phyloP scores from a whole-genome alignment of 1,284 basidiomycete species.

The Chalciporus piperatoides region DNA sequence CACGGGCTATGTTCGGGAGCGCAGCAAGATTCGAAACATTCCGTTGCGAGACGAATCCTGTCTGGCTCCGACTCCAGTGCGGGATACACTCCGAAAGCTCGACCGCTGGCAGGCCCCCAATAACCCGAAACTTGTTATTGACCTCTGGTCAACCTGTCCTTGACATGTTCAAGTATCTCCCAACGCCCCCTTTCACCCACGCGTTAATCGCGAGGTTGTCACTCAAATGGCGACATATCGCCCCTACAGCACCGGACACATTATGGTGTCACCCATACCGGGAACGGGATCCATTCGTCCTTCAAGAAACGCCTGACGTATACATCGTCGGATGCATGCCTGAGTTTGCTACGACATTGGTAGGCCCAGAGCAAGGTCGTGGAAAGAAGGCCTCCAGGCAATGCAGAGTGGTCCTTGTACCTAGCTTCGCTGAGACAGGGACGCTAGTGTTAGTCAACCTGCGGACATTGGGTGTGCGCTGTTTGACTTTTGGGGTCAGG shows the following conservation, averaged over 20 bases:
- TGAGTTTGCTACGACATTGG: constrained; percentile 70
- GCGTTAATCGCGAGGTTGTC: constrained; percentile 77
- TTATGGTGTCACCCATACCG: constrained; percentile 98
- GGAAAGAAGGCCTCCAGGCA: constrained; percentile 35
- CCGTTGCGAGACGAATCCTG: constrained; percentile 85
- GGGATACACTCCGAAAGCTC: constrained; percentile 23
- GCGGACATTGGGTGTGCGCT: constrained; percentile 49
- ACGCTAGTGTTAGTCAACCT: constrained; percentile 55
- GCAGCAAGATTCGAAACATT: constrained; percentile 66
- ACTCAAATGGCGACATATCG: constrained; percentile 91
- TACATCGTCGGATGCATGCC: constrained; percentile 95
- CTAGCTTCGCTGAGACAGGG: constrained; percentile 73
- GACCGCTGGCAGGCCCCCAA: constrained; percentile 18
- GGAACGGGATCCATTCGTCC: constrained; percentile 85
- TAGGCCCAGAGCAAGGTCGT: constrained; percentile 37
- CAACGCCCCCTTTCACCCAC: constrained; percentile 60
- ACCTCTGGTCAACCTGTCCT: constrained; percentile 92
- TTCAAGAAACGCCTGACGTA: constrained; percentile 80
- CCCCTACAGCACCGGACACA: constrained; percentile 97
- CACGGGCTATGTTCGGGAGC: constrained; percentile 85
- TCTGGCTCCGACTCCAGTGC: constrained; percentile 66
- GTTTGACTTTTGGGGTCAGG: constrained; percentile 28
- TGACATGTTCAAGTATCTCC: constrained; percentile 93
- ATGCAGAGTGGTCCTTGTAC: constrained; percentile 81
- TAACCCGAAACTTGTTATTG: constrained; percentile 62